phyloP scores from a whole-genome alignment of 2,329 filamentous ascomycete species.

The Alternaria burnsii region DNA sequence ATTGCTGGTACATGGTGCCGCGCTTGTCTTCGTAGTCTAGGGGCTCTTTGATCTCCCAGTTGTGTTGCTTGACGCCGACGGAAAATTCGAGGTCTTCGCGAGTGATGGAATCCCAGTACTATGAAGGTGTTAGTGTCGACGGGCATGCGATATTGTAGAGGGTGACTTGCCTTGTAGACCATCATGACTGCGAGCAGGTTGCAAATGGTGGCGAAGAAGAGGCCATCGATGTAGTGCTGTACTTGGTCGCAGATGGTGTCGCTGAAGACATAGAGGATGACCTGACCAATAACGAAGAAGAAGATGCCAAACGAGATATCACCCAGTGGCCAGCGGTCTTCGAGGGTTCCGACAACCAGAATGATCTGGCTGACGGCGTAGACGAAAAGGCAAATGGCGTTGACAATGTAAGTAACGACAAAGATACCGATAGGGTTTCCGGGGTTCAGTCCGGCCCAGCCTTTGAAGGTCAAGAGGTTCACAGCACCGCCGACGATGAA shows the following conservation, averaged over 20 bases:
- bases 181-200: constrained; percentile 98
- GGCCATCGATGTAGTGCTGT: constrained; percentile 90
- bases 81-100: constrained; percentile 98
- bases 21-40: constrained; percentile 81
- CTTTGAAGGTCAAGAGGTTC: constrained; percentile 90
- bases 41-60: constrained; percentile 95
- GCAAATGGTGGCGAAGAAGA: constrained; percentile 93
- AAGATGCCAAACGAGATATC: constrained; percentile 90
- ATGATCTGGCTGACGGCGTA: constrained; percentile 90
- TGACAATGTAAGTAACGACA: constrained; percentile 89
- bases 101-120: constrained; percentile 99
- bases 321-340: constrained; percentile 94
- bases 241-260: constrained; percentile 82
- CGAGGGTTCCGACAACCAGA: constrained; percentile 85
- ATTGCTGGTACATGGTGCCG: constrained; percentile 76
- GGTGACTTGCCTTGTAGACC: constrained; percentile 87
- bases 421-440: constrained; percentile 90
- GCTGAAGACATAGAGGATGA: constrained; percentile 90
- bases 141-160: not conserved
- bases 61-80: constrained; percentile 92
- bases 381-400: constrained; percentile 83
- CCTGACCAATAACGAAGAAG: constrained; percentile 91
- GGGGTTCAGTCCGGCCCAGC: constrained; percentile 84
- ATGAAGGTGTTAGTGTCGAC: constrained; percentile 26
- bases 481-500: constrained; percentile 89